Evolutionary conservation across 2,329 filamentous ascomycete species (phyloP).

Genomic region (Epichloe bromicola): DNA sequence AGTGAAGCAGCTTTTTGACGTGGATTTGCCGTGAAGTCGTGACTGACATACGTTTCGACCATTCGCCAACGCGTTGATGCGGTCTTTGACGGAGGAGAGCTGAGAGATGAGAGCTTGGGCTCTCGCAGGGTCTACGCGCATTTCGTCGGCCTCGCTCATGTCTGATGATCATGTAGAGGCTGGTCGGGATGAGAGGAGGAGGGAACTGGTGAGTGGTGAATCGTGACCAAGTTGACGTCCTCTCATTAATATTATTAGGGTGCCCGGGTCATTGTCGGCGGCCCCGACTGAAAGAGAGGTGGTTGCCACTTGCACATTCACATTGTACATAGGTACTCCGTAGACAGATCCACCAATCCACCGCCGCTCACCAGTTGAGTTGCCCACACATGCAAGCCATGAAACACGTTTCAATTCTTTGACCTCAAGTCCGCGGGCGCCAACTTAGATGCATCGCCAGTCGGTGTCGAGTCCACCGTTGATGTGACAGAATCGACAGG

Average conservation of each 20-base stretch:
- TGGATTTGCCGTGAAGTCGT: too few relatives aligned
- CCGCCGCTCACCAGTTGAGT: neutral
- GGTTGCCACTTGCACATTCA: too few relatives aligned
- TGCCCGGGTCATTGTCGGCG: constrained; percentile 6
- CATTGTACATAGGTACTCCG: too few relatives aligned
- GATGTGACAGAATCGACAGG: neutral
- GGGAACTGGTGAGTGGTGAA: neutral
- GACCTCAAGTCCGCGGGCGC: too few relatives aligned
- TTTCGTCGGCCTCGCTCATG: constrained; percentile 36
- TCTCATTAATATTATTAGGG: neutral
- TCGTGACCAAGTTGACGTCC: neutral
- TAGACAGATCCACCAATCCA: neutral
- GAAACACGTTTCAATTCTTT: too few relatives aligned
- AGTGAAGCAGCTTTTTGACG: neutral
- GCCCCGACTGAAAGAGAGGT: neutral
- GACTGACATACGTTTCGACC: constrained; percentile 38
- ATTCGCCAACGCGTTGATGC: constrained; percentile 39
- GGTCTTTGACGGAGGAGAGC: constrained; percentile 44
- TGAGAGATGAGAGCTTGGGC: constrained; percentile 50
- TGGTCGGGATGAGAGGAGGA: neutral
- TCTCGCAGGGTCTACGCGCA: constrained; percentile 50
- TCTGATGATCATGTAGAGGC: constrained; percentile 5
- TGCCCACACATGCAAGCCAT: neutral
- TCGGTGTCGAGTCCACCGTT: neutral
- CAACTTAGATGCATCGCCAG: neutral